Conservation (phyloP, 108 stramenopile species). For the Cyclostephanos tholiformis region DNA sequence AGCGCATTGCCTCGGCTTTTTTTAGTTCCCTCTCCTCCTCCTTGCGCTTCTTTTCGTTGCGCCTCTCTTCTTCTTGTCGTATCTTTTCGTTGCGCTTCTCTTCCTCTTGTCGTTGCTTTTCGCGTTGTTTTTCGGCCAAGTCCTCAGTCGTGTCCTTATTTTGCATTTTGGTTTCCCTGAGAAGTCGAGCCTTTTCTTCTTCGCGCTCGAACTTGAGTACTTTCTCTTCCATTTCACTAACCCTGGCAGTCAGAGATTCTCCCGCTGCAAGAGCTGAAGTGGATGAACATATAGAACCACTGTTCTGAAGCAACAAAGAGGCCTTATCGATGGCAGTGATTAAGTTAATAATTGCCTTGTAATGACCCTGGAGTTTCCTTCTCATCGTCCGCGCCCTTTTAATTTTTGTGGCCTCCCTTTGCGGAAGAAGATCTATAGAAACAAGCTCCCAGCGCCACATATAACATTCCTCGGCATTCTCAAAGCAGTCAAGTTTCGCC, state of each 20-base stretch:
- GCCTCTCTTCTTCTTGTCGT: slow-evolving; percentile 53
- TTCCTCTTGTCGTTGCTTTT: slow-evolving; percentile 29
- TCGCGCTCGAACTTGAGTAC: slow-evolving; percentile 81
- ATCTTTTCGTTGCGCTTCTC: slow-evolving; percentile 43
- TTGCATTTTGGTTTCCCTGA: slow-evolving; percentile 47
- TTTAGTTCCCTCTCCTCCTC: slow-evolving; percentile 48
- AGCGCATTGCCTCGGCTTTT: slow-evolving; percentile 38
- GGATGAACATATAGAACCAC: slow-evolving; percentile 15
- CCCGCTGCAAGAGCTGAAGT: slow-evolving; percentile 21
- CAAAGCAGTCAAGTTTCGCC: slow-evolving; percentile 47
- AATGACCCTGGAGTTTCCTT: slow-evolving; percentile 58
- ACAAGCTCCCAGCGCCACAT: slow-evolving; percentile 85
- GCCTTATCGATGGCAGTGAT: slow-evolving; percentile 57
- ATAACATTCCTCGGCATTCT: slow-evolving; percentile 42
- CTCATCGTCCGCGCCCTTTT: slow-evolving; percentile 66
- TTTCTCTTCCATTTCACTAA: slow-evolving; percentile 77
- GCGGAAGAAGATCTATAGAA: slow-evolving; percentile 62
- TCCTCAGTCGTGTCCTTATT: slow-evolving; percentile 42
- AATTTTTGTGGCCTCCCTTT: slow-evolving; percentile 43
- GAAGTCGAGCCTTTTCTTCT: slow-evolving; percentile 66
- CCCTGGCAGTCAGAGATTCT: slow-evolving; percentile 48
- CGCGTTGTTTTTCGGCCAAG: slow-evolving; percentile 42
- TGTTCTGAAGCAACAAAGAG: slow-evolving; percentile 30
- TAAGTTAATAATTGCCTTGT: slow-evolving; percentile 57
- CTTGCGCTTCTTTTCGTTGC: slow-evolving; percentile 30